A percentile compares a stretch with the other conserved stretches of the same genome.
phyloP scores from a whole-genome alignment of 2,329 filamentous ascomycete genomes.

The Penicillium expansum region DNA sequence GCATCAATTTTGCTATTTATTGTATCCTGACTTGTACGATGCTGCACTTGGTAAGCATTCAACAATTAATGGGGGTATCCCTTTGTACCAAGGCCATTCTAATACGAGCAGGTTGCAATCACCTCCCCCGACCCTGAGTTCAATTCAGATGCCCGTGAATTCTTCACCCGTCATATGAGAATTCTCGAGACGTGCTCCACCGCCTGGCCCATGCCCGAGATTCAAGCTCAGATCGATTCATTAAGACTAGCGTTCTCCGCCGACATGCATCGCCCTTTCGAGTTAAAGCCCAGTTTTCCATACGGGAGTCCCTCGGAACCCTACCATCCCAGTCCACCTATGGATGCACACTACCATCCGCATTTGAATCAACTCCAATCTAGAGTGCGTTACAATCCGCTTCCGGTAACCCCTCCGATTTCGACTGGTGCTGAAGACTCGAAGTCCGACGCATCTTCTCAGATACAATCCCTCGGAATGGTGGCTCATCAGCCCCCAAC shows the following conservation, averaged over 20 bases:
- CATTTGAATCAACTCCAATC: conserved; percentile 47
- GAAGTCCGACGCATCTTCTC: conserved; percentile 70
- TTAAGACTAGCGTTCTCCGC: conserved; percentile 89
- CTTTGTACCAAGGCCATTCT: neutral
- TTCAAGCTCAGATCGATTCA: conserved; percentile 84
- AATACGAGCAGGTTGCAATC: conserved; percentile 69
- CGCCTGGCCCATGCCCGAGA: conserved; percentile 83
- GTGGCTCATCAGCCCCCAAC: conserved; percentile 37
- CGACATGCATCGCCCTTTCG: conserved; percentile 79
- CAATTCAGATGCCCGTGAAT: conserved; percentile 79
- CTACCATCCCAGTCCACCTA: conserved; percentile 61
- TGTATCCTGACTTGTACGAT: conserved; percentile 87
- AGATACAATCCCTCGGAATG: conserved; percentile 59
- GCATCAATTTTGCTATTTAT: conserved; percentile 95
- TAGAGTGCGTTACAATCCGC: conserved; percentile 53
- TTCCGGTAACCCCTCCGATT: conserved; percentile 77
- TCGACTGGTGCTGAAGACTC: conserved; percentile 69
- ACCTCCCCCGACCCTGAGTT: conserved; percentile 90
- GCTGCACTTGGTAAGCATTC: conserved; percentile 76
- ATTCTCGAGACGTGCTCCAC: conserved; percentile 81
- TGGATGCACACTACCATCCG: conserved; percentile 50
- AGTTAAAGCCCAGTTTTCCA: conserved; percentile 82
- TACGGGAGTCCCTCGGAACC: conserved; percentile 73
- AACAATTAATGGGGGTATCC: neutral
- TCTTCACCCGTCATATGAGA: conserved; percentile 90